phyloP scores from a whole-genome alignment of 164 flowering plant species.

The Macadamia integrifolia region DNA sequence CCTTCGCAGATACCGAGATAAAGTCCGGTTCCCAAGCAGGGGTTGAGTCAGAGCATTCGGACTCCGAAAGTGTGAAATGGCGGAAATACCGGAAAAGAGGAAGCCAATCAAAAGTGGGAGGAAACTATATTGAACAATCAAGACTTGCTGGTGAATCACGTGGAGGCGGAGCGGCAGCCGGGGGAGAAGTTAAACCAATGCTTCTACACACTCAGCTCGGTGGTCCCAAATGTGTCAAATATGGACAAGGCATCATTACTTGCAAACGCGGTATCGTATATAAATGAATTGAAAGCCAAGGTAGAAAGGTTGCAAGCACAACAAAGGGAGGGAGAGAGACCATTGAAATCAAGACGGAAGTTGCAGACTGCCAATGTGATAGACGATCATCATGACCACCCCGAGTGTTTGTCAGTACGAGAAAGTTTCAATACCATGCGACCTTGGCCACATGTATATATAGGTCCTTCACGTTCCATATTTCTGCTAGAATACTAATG shows the following conservation, averaged over 20 bases:
- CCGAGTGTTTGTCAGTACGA: too few species aligned
- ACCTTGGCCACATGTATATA: too few species aligned
- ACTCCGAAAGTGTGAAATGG: too few species aligned
- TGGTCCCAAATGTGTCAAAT: slow-evolving; percentile 15
- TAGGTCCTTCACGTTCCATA: too few species aligned
- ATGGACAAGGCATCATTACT: slow-evolving; percentile 20
- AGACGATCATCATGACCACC: too few species aligned
- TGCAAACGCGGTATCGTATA: slow-evolving; percentile 13
- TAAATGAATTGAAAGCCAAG: slow-evolving; percentile 1
- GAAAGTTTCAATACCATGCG: too few species aligned
- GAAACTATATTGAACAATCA: not conserved
- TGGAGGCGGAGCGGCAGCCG: slow-evolving; percentile 18
- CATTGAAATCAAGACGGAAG: not conserved
- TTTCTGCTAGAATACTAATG: too few species aligned
- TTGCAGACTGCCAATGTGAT: too few species aligned
- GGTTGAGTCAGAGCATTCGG: too few species aligned
- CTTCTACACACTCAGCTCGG: slow-evolving; percentile 14
- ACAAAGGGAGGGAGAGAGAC: not conserved
- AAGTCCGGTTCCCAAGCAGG: too few species aligned
- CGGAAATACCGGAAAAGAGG: not conserved
- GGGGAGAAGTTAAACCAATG: slow-evolving; percentile 18
- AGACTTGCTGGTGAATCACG: slow-evolving; percentile 5
- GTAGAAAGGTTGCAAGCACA: too few species aligned
- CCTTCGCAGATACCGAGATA: too few species aligned
- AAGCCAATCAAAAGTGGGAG: not conserved